phyloP scores from a whole-genome alignment of 2,329 filamentous ascomycete species.

The Triangularia setosa region DNA sequence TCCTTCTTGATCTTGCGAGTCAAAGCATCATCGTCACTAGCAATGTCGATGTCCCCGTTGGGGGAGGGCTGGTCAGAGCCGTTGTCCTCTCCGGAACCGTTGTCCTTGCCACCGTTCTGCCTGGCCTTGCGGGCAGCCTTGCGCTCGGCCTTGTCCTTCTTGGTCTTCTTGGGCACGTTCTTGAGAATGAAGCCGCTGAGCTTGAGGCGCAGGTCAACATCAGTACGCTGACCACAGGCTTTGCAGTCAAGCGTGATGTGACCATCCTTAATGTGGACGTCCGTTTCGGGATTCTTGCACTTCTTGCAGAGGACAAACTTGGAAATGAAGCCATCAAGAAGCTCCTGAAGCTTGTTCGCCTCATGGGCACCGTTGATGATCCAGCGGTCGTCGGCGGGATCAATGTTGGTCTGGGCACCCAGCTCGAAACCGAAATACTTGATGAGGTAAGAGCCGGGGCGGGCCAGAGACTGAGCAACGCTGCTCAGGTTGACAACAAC shows the following conservation, averaged over 20 bases:
- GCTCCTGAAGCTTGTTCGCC: constrained; percentile 90
- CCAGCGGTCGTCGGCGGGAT: constrained; percentile 96
- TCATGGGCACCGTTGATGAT: constrained; percentile 99
- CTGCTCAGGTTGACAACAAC: constrained; percentile 96
- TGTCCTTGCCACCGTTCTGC: constrained; percentile 62
- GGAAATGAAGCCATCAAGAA: constrained; percentile 96
- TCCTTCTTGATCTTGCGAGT: constrained; percentile 74
- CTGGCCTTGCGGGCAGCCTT: constrained; percentile 91
- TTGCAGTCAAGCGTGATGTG: constrained; percentile 96
- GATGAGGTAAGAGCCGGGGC: constrained; percentile 92
- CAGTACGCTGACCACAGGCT: constrained; percentile 89
- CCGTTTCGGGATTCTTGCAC: constrained; percentile 99
- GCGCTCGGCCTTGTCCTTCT: constrained; percentile 92
- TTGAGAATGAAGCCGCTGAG: constrained; percentile 96
- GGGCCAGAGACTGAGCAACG: constrained; percentile 86
- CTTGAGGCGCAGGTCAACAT: constrained; percentile 91
- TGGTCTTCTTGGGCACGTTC: constrained; percentile 88
- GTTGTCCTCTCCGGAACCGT: constrained; percentile 58
- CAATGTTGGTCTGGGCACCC: constrained; percentile 96
- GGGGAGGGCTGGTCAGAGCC: constrained; percentile 30
- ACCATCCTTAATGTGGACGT: constrained; percentile 90
- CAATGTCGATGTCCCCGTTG: constrained; percentile 56
- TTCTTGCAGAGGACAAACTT: constrained; percentile 99
- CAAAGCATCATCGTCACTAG: constrained; percentile 75
- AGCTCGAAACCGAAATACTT: constrained; percentile 99